Evolutionary conservation across 2,329 filamentous ascomycete genomes (phyloP).

Genomic region (Cephalotrichum gorgonifer): DNA sequence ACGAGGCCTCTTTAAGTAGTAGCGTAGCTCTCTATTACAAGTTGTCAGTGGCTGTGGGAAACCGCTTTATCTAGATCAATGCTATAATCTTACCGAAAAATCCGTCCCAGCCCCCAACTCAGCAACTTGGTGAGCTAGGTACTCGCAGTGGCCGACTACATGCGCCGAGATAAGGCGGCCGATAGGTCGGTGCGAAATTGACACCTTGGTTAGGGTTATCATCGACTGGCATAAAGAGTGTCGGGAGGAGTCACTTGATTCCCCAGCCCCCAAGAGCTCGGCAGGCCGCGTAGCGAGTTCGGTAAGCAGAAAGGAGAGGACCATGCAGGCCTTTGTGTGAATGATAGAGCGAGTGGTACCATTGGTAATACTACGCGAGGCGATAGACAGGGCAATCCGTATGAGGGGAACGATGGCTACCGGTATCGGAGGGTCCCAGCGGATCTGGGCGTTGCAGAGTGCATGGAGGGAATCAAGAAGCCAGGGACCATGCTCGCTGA

Average conservation of each 20-base stretch:
- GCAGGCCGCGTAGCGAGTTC: slow-evolving; percentile 25
- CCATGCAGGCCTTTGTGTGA: slow-evolving; percentile 2
- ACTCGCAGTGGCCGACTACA: slow-evolving; percentile 25
- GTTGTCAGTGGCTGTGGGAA: not conserved
- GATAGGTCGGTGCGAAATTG: slow-evolving; percentile 20
- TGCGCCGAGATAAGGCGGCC: slow-evolving; percentile 30
- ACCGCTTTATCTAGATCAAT: not conserved
- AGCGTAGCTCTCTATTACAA: slow-evolving; percentile 16
- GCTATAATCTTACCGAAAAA: slow-evolving; percentile 23
- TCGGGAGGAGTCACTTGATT: slow-evolving; percentile 17
- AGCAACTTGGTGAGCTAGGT: slow-evolving; percentile 19
- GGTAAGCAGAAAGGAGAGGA: slow-evolving; percentile 20
- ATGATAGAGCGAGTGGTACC: not conserved
- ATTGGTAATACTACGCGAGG: not conserved
- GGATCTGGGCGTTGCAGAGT: slow-evolving; percentile 2
- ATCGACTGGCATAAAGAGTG: slow-evolving; percentile 26
- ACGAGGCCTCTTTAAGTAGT: slow-evolving; percentile 15
- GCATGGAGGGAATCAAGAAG: slow-evolving; percentile 3
- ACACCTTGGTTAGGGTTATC: slow-evolving; percentile 24
- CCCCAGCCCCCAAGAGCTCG: slow-evolving; percentile 17
- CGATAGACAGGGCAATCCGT: not conserved
- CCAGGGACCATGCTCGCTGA: slow-evolving; percentile 4
- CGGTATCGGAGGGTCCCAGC: slow-evolving; percentile 1
- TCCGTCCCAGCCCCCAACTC: slow-evolving; percentile 22
- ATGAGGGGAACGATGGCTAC: slow-evolving; percentile 2